Evolutionary conservation across 1,284 basidiomycete genomes (phyloP).

Genomic region (Cystobasidiaceae sp.): DNA sequence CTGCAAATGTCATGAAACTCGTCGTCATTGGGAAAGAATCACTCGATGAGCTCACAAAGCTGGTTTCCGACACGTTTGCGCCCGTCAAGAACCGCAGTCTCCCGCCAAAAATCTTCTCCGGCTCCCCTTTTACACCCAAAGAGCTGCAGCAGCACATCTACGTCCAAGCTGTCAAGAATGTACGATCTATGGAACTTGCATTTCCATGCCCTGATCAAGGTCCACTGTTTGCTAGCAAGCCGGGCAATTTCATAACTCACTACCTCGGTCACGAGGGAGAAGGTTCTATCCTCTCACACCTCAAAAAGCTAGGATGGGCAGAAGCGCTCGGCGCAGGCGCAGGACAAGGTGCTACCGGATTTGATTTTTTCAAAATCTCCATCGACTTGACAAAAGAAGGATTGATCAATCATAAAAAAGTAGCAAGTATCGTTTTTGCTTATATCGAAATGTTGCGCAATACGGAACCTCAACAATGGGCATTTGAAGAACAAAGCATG

Average conservation of each 20-base stretch:
- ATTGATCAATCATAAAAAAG: constrained; percentile 66
- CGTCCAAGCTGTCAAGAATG: constrained; percentile 84
- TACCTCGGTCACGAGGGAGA: constrained; percentile 94
- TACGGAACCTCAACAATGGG: constrained; percentile 60
- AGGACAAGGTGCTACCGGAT: constrained; percentile 67
- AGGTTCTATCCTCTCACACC: constrained; percentile 83
- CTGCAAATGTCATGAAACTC: constrained; percentile 59
- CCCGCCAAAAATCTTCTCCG: constrained; percentile 60
- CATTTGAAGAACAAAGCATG: constrained; percentile 71
- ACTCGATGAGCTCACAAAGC: constrained; percentile 31
- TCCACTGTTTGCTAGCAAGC: constrained; percentile 61
- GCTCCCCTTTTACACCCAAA: constrained; percentile 57
- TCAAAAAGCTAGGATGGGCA: constrained; percentile 89
- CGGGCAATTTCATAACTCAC: constrained; percentile 73
- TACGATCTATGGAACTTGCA: constrained; percentile 78
- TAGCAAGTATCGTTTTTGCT: constrained; percentile 71
- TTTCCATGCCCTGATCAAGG: constrained; percentile 66
- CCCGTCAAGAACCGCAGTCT: constrained; percentile 65
- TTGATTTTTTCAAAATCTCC: constrained; percentile 82
- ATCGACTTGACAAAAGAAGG: constrained; percentile 80
- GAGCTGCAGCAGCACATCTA: constrained; percentile 54
- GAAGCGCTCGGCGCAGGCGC: constrained; percentile 70
- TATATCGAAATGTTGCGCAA: constrained; percentile 79
- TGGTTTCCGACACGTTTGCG: constrained; percentile 70
- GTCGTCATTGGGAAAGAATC: constrained; percentile 52